These are phyloP conservation scores for Aureobasidium sp. DNA, from an alignment of 2,329 filamentous ascomycete genomes.

Conservation along the genomic window DNA sequence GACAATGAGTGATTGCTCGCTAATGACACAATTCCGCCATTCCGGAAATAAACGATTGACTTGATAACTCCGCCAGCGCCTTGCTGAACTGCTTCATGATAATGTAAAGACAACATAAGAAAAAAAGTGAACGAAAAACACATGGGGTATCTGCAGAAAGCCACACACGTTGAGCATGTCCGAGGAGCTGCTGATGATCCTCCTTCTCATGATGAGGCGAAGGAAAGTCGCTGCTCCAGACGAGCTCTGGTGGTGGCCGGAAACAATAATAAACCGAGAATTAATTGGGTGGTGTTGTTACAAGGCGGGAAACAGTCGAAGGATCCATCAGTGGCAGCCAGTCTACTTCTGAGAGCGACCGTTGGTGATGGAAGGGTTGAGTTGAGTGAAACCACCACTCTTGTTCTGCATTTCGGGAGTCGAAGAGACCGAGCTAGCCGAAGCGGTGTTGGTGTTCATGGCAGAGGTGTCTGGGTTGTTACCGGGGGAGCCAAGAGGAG, in stretches of 20 bases:
- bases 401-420: constrained; percentile 1
- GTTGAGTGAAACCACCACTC: not conserved
- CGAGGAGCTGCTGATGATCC: not conserved
- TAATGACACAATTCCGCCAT: not conserved
- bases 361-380: not conserved
- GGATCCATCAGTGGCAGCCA: not conserved
- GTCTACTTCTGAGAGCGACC: not conserved
- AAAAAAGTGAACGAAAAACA: constrained; percentile 1
- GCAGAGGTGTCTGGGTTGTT: not conserved
- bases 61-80: constrained; percentile 10
- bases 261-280: not conserved
- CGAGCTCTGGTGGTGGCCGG: not conserved
- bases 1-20: not conserved
- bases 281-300: not conserved
- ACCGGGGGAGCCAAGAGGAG: not conserved
- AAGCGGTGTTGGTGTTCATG: not conserved
- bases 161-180: not conserved
- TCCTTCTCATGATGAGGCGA: not conserved
- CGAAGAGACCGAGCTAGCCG: not conserved
- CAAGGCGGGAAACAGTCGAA: not conserved
- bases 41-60: not conserved
- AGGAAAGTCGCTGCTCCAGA: not conserved
- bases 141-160: constrained; percentile 9
- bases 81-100: constrained; percentile 60
- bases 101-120: constrained; percentile 73